Base-by-base conservation (phyloP, 1,284 basidiomycete species). In the Rugosomyces carneus region DNA sequence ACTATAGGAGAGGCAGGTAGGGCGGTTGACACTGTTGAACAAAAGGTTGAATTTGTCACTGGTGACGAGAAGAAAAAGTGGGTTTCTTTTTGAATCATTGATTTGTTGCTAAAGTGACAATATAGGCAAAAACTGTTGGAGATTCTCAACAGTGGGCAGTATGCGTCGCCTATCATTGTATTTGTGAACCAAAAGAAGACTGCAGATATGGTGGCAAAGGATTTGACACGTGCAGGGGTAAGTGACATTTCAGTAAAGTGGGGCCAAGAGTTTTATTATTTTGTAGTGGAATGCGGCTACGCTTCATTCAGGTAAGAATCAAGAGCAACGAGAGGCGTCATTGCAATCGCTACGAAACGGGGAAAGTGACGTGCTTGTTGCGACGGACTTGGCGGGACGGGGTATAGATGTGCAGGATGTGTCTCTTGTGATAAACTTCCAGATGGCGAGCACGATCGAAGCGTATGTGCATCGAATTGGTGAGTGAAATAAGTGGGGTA, bases 131-230 rank as follows among this genome's bases (percentile, higher is more conserved):
- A 84, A 27, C 67, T 99, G 60, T 66, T 95, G 58, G 91, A 97
- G 56, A 90, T 98, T 57, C 82, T 99, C 62, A 90, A 93, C 68
- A 85, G 80, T 50, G 84, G 81, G 32, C 73, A 78, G 45, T 91
- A 86, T 65, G 67, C 81, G 20, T 82, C 95, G 20, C 96, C 96
- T 1, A 98, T 99, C 60, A 99, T 99, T 55, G 89, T 95, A 10
- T 99, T 99, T 68, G 93, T 97, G 72, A 99, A 98, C 67, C 94
- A 98, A 68, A 99, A 98, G 76, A 95, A 95, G 75, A 94, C 91
- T 5, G 95, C 94, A 37, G 95, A 99, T 61, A 87, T 91, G 81
- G 89, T 99, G 18, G 87, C 91, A 32, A 91, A 91, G 63, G 93
- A 96, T 60, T 72, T 99, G 6, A 81, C 84, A 43, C 85, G 91